Evolutionary conservation across 2,329 filamentous ascomycete species (phyloP).

Genomic region (Ascochyta koolunga): DNA sequence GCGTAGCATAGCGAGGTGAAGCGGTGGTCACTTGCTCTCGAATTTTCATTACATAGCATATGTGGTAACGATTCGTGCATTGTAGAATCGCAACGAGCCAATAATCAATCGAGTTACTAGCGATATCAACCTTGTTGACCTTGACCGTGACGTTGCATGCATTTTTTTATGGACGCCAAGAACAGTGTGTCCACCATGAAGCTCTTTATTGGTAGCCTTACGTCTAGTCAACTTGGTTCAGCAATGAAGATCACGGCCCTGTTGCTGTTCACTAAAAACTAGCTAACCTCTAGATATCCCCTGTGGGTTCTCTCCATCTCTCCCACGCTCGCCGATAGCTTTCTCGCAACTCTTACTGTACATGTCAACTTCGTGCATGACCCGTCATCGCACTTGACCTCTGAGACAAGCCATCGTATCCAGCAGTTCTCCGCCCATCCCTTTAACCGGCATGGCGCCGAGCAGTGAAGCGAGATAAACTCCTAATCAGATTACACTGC

Average conservation of each 20-base stretch:
- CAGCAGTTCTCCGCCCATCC: slow-evolving; percentile 7
- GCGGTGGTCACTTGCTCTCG: not conserved
- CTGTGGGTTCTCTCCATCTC: not conserved
- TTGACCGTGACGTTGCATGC: not conserved
- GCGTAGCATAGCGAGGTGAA: slow-evolving; percentile 14
- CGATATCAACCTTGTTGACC: not conserved
- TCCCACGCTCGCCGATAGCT: not conserved
- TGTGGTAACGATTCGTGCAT: not conserved
- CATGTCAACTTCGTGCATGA: not conserved
- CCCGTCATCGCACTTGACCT: not conserved
- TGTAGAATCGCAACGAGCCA: not conserved
- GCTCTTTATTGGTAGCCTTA: not conserved
- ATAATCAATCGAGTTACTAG: not conserved
- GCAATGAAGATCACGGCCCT: not conserved
- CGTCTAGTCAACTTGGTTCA: not conserved
- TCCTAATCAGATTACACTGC: not conserved
- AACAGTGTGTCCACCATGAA: not conserved
- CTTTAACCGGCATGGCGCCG: slow-evolving; percentile 16
- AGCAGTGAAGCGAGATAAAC: slow-evolving; percentile 7
- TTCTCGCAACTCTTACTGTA: not conserved
- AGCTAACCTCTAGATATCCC: not conserved
- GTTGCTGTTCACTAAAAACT: not conserved
- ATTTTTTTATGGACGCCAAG: not conserved
- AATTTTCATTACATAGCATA: not conserved
- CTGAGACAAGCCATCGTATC: slow-evolving; percentile 2